Conservation (phyloP, 345 rosid species). For the Populus alba region DNA sequence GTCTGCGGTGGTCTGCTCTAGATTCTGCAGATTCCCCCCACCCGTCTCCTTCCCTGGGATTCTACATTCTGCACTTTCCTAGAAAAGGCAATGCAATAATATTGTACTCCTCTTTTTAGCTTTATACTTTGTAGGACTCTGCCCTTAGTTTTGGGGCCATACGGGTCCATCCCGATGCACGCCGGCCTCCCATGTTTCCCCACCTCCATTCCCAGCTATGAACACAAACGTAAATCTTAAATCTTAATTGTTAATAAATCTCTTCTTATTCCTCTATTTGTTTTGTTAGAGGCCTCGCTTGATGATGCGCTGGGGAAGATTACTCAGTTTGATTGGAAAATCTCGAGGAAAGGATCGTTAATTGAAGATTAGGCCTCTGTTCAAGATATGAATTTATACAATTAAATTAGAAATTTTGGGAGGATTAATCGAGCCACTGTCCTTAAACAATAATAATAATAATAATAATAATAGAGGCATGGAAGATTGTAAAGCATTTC, state of each 20-base stretch:
- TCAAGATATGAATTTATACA: too few species aligned
- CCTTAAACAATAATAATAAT: too few species aligned
- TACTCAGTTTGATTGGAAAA: too few species aligned
- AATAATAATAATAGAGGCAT: too few species aligned
- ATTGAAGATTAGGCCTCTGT: too few species aligned
- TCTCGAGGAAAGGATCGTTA: too few species aligned
- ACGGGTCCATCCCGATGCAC: not conserved
- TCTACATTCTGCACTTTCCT: not conserved
- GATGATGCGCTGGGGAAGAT: too few species aligned
- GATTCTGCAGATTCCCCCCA: not conserved
- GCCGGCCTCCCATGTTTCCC: not conserved
- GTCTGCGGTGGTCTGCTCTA: slow-evolving; percentile 8
- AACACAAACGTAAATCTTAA: not conserved
- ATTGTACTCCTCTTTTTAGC: not conserved
- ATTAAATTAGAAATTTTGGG: too few species aligned
- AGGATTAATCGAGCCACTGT: too few species aligned
- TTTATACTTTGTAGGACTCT: not conserved
- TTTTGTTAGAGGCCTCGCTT: not conserved
- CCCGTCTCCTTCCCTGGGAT: not conserved
- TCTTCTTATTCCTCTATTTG: too few species aligned
- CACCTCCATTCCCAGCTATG: not conserved
- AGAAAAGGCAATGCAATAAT: not conserved
- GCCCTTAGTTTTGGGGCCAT: not conserved
- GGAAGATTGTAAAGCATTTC: too few species aligned
- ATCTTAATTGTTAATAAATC: not conserved